Conservation (phyloP, 257 asterid species). For the Solanum medicagineum region DNA sequence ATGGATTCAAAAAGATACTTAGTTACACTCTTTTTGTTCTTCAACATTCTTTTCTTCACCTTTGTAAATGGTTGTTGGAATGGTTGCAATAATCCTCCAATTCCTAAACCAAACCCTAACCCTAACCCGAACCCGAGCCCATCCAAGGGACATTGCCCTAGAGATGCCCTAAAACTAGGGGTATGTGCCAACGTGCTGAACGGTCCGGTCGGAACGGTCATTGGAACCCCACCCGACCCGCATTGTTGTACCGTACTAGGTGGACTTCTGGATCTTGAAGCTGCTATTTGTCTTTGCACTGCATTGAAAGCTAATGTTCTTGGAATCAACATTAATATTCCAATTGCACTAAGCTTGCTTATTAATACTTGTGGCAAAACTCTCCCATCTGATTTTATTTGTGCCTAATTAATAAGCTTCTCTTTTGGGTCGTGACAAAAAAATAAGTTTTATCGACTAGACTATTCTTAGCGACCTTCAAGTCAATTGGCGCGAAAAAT, state of each 20-base stretch:
- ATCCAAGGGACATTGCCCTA: slow-evolving; percentile 42
- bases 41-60: slow-evolving; percentile 32
- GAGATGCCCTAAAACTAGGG: slow-evolving; percentile 54
- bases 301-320: slow-evolving; percentile 63
- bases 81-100: slow-evolving; percentile 12
- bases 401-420: slow-evolving; percentile 23
- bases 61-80: slow-evolving; percentile 33
- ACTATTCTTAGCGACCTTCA: not conserved
- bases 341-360: slow-evolving; percentile 54
- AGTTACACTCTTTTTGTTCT: slow-evolving; percentile 20
- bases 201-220: slow-evolving; percentile 35
- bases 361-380: slow-evolving; percentile 55
- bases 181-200: slow-evolving; percentile 50
- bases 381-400: slow-evolving; percentile 51
- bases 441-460: not conserved
- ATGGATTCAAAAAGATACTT: slow-evolving; percentile 35
- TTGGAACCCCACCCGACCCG: slow-evolving; percentile 54
- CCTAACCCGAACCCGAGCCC: slow-evolving; percentile 27
- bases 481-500: not conserved
- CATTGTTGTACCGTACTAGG: slow-evolving; percentile 58
- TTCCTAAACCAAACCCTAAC: slow-evolving; percentile 9
- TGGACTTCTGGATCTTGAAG: slow-evolving; percentile 61
- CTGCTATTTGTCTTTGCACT: slow-evolving; percentile 63
- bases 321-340: slow-evolving; percentile 53
- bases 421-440: not conserved